Base-by-base conservation (phyloP, 805 yeast species). In the Pichia manshurica region DNA sequence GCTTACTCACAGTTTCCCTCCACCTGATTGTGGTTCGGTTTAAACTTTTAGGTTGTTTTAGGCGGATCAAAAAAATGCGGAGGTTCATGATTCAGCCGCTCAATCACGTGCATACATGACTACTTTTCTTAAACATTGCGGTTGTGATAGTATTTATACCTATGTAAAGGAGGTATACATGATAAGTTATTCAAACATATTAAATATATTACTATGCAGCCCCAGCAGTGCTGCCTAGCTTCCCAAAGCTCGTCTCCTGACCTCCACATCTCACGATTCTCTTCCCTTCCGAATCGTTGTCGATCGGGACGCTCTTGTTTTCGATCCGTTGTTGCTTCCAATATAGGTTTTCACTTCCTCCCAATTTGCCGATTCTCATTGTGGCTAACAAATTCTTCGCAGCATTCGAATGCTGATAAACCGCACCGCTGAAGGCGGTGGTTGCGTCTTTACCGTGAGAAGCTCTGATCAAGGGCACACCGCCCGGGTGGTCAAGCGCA, bases 401-500 rank as follows among this genome's bases (percentile, higher is more conserved):
- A 0, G 97, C 97, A 48, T 91, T 88, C 57, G 93, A 84, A 65
- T 90, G 98, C 47, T 80, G 79, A 67, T 90, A 90, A 12, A 90
- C 97, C 3, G 96, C 97, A 20, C 98, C 97, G 63, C 84, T 88
- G 66, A 90, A 90, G 2, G 95, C 96, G 44, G 85, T 81, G 3
- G 97, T 89, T 8, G 96, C 96, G 64, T 90, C 97, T 64, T 85
- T 87, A 12, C 97, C 97, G 49, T 87, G 82, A 2, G 95, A 86
- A 0, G 93, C 81, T 53, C 72, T 72, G 47, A 90, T 79, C 44
- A 90, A 73, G 5, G 90, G 82, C 29, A 80, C 66, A 2, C 98
- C 98, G 55, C 98, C 98, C 2, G 98, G 98, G 65, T 90, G 98
- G 59, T 87, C 87, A 56, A 83, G 82, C 63, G 89, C 81, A 64